Evolutionary conservation across 106 monocot genomes (phyloP).

Genomic region (Dendrobium chrysotoxum): DNA sequence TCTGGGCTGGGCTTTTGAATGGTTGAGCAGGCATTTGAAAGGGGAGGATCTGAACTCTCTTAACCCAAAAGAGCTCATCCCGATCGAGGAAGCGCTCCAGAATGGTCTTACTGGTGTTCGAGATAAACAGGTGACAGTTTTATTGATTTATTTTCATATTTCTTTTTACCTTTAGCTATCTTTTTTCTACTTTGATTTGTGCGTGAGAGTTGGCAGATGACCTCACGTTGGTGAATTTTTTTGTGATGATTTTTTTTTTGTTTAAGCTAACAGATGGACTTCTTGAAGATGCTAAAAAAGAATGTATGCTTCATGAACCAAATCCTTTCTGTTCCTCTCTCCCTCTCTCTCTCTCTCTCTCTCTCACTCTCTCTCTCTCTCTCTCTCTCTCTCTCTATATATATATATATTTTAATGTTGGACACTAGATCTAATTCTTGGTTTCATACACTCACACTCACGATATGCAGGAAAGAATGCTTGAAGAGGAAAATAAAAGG

Average conservation of each 20-base stretch:
- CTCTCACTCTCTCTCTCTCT: too few relatives aligned
- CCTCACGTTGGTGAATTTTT: too few relatives aligned
- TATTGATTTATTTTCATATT: neutral
- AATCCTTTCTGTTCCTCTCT: neutral
- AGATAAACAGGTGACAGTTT: conserved; percentile 37
- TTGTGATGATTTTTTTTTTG: neutral
- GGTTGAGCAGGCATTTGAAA: conserved; percentile 65
- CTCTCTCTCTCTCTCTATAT: too few relatives aligned
- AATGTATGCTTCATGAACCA: conserved; percentile 38
- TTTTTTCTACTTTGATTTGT: too few relatives aligned
- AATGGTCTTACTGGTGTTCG: conserved; percentile 38
- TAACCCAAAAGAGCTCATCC: conserved; percentile 48
- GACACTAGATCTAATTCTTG: neutral
- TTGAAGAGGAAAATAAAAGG: conserved; percentile 80
- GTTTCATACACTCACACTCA: neutral
- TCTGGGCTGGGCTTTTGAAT: neutral
- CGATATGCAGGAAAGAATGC: conserved; percentile 35
- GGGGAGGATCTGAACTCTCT: conserved; percentile 89
- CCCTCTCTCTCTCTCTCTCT: too few relatives aligned
- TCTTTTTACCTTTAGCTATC: neutral
- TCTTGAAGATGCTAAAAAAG: conserved; percentile 41
- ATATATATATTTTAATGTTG: neutral
- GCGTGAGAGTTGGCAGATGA: too few relatives aligned
- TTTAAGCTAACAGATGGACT: conserved; percentile 49
- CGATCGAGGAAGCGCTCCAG: conserved; percentile 64